These are phyloP conservation scores for Castanea mollissima DNA, from an alignment of 306 rosid species.

Conservation along the genomic window DNA sequence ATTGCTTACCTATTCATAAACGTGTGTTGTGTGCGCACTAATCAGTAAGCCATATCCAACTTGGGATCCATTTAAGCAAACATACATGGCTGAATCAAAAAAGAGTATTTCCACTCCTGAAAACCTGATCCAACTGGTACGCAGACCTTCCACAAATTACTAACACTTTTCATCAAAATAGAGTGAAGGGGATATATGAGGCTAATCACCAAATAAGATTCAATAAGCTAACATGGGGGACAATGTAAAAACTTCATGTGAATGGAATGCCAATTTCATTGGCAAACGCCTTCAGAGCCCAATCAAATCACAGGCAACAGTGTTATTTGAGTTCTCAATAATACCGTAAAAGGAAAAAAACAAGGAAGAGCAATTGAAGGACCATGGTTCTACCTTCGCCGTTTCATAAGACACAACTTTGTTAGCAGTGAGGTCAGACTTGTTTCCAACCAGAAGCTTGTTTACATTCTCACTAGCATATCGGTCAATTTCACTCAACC, in stretches of 20 bases:
- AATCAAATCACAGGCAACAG: background rate
- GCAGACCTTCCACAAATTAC: background rate
- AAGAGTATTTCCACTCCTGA: background rate
- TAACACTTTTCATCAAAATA: background rate
- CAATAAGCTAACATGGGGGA: slow-evolving; percentile 20
- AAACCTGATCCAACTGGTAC: background rate
- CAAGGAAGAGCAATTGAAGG: background rate
- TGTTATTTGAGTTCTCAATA: background rate
- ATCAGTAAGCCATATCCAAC: background rate
- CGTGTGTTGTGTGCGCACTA: background rate
- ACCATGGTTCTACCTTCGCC: slow-evolving; percentile 39
- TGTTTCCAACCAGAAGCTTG: slow-evolving; percentile 61
- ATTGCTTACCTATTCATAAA: background rate
- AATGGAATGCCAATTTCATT: slow-evolving; percentile 55
- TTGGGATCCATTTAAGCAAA: background rate
- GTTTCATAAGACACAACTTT: slow-evolving; percentile 52
- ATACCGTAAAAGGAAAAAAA: background rate
- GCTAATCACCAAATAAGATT: slow-evolving; percentile 3
- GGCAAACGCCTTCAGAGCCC: slow-evolving; percentile 39
- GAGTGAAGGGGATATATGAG: background rate
- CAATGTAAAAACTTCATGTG: slow-evolving; percentile 17
- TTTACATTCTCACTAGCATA: slow-evolving; percentile 51
- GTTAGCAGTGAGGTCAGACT: slow-evolving; percentile 45
- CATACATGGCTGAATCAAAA: background rate
- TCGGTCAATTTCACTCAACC: slow-evolving; percentile 53